Conservation (phyloP, 2,329 filamentous ascomycete species). For the Lecanicillium sp. region DNA sequence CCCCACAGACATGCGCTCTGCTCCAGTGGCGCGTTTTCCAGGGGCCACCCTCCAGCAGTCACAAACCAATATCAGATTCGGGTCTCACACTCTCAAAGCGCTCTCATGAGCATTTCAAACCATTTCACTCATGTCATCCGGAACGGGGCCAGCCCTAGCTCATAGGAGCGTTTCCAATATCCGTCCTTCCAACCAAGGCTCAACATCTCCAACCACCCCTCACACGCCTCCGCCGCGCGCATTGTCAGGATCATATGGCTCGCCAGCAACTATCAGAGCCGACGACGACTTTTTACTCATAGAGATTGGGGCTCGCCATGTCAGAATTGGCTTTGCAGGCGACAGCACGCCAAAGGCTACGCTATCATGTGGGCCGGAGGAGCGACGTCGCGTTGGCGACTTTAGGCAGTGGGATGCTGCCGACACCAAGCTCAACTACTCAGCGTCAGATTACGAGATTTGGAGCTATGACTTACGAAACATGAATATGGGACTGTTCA, state of each 20-base stretch:
- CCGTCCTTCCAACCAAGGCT: conserved; percentile 30
- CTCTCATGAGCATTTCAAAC: no score
- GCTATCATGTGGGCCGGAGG: conserved; percentile 65
- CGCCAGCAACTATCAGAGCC: conserved; percentile 53
- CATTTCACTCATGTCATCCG: conserved; percentile 32
- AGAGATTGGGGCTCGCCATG: conserved; percentile 71
- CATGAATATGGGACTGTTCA: conserved; percentile 69
- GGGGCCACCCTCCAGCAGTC: background rate
- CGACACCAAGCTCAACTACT: conserved; percentile 38
- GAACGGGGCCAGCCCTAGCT: conserved; percentile 36
- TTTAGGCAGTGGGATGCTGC: conserved; percentile 62
- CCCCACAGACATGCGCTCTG: background rate
- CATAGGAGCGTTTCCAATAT: conserved; percentile 54
- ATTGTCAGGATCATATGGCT: conserved; percentile 48
- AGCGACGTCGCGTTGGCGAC: conserved; percentile 72
- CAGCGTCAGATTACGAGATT: conserved; percentile 62
- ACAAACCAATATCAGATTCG: no score
- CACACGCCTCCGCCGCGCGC: conserved; percentile 50
- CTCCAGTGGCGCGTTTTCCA: background rate
- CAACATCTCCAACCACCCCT: conserved; percentile 36
- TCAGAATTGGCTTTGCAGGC: conserved; percentile 81
- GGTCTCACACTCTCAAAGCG: conserved; percentile 3
- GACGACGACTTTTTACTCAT: conserved; percentile 83
- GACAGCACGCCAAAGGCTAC: conserved; percentile 68
- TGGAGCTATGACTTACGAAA: conserved; percentile 70